Evolutionary conservation across 176 grass and related monocot genomes (phyloP), one percentile per base, ranked within the genome.

Genomic region (Oryza longistaminata): DNA sequence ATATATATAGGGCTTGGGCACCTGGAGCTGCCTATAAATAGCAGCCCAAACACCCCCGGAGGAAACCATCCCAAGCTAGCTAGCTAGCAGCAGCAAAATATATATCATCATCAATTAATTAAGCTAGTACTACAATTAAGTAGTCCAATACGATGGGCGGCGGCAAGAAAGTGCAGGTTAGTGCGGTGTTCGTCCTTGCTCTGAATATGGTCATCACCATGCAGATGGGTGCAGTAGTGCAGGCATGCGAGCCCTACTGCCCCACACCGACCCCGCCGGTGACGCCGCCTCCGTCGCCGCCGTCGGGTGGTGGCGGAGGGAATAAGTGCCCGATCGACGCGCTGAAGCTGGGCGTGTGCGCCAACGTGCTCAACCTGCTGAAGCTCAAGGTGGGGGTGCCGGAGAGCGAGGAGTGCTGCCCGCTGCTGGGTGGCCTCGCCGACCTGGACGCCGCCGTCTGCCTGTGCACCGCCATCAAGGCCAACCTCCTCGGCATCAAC

Each of bases 381-480:
- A 79, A 73, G 33, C 43, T 88, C 8, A 67, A 39, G 1, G 11
- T 22, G 6, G 81, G 76, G 62, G 46, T 95, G 84, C 53, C 74
- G 80, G 26, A 50, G 26, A 68, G 66, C 31, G 39, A 92, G 77
- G 0, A 75, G 66, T 68, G 92, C 81, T 90, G 91, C 39, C 81
- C 80, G 66, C 31, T 89, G 71, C 71, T 89, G 42, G 0, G 35
- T 0, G 40, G 82, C 0, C 88, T 89, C 24, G 78, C 81, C 17
- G 37, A 85, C 71, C 81, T 88, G 3, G 90, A 91, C 66, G 90
- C 81, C 42, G 90, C 82, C 76, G 72, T 82, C 34, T 91, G 90
- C 90, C 90, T 91, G 55, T 91, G 90, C 90, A 85, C 82, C 43
- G 82, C 85, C 77, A 75, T 91, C 53, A 91, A 78, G 77, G 90